These are phyloP conservation scores for Phenoliferia sp. DNA, from an alignment of 1,284 basidiomycete genomes.

Conservation along the genomic window DNA sequence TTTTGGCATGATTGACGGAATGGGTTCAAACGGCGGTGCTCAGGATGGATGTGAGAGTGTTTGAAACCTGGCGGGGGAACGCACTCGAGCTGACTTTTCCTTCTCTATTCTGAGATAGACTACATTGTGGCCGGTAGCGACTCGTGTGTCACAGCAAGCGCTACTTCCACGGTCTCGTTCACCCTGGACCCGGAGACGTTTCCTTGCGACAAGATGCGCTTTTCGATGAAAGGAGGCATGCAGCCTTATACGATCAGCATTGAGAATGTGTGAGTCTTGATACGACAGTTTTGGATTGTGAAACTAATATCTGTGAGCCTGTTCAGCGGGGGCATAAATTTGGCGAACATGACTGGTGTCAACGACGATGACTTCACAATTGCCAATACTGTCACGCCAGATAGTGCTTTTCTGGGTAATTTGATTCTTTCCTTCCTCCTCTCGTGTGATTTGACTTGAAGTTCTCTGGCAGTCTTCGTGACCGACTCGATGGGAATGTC, in stretches of 20 bases:
- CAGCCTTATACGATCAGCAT: too few relatives aligned
- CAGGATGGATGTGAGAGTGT: neutral
- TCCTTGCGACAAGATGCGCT: too few relatives aligned
- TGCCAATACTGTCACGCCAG: neutral
- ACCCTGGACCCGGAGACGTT: too few relatives aligned
- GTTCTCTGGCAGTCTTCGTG: neutral
- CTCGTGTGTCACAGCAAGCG: neutral
- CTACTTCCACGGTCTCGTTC: neutral
- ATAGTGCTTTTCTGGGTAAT: neutral
- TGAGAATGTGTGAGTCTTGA: neutral
- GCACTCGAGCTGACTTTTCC: neutral
- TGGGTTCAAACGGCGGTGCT: neutral
- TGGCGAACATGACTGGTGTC: neutral
- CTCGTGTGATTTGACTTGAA: neutral
- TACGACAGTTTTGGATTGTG: neutral
- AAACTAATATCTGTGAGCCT: neutral
- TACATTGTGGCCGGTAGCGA: neutral
- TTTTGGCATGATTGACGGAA: neutral
- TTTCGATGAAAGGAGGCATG: too few relatives aligned
- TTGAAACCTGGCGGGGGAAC: neutral
- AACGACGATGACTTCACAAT: neutral
- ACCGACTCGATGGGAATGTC: neutral
- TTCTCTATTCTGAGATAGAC: neutral
- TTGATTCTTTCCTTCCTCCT: neutral
- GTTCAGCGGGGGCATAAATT: neutral